phyloP scores from a whole-genome alignment of 208 protist species.

The Crithidia acanthocephali region DNA sequence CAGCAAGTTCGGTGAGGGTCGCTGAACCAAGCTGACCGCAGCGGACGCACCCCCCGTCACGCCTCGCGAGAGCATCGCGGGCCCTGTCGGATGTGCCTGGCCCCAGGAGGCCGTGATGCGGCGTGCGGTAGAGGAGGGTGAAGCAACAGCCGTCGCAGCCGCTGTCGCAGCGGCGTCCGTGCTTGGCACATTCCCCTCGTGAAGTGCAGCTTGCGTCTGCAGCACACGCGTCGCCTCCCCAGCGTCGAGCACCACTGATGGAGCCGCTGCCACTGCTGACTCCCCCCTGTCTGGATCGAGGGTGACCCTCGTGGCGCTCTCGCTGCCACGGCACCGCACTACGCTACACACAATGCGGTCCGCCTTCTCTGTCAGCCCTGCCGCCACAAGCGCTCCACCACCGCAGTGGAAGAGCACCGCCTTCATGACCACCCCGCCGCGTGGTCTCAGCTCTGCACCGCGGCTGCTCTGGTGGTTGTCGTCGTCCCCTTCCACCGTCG shows the following conservation, averaged over 20 bases:
- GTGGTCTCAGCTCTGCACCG: background rate
- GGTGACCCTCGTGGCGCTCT: background rate
- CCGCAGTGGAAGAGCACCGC: background rate
- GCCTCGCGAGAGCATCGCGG: background rate
- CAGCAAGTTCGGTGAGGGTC: background rate
- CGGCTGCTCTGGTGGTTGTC: background rate
- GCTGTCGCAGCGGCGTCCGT: background rate
- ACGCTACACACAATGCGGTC: slow-evolving; percentile 17
- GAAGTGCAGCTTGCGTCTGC: background rate
- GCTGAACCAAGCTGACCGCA: background rate
- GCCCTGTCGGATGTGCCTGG: background rate
- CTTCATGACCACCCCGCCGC: slow-evolving; percentile 26
- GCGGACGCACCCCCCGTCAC: background rate
- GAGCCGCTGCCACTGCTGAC: background rate
- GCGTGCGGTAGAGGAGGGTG: background rate
- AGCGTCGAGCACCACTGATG: background rate
- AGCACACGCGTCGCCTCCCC: slow-evolving; percentile 5
- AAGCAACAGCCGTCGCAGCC: background rate
- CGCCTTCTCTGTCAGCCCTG: background rate
- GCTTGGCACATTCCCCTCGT: background rate
- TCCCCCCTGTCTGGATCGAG: background rate
- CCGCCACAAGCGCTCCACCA: slow-evolving; percentile 1
- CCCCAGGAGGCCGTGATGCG: background rate
- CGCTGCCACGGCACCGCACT: background rate
- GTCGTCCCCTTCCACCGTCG: background rate